Evolutionary conservation across 495 filamentous ascomycete species (phyloP), one percentile per base, ranked within the genome.

Genomic region (Lentithecium fluviatile): DNA sequence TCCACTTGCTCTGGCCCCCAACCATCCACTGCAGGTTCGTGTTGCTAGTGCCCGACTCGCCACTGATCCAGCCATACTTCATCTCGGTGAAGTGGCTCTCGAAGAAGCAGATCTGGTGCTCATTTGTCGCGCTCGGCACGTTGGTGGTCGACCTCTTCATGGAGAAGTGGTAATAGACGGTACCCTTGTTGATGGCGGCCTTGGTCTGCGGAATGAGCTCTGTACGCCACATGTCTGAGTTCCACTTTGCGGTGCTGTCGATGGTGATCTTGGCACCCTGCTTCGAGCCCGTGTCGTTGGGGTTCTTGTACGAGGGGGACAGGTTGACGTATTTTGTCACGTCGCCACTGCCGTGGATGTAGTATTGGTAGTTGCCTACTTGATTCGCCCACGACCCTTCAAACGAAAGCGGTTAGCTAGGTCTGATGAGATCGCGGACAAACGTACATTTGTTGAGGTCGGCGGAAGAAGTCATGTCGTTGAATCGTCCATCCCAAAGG

Each of bases 91-190:
- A 89, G 75, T 89, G 85, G 70, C 78, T 83, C 76, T 89, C 80
- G 67, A 90, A 89, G 77, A 90, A 90, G 66, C 79, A 82, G 58
- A 90, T 85, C 73, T 90, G 87, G 70, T 89, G 87, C 76, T 90
- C 87, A 52, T 84, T 79, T 4, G 75, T 77, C 1, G 78, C 75
- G 26, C 76, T 79, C 0, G 87, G 87, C 0, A 83, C 71, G 71
- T 88, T 88, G 32, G 75, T 77, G 48, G 76, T 74, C 11, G 70
- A 77, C 51, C 80, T 79, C 78, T 81, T 82, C 53, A 90, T 76
- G 12, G 78, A 82, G 72, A 90, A 90, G 70, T 90, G 87, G 71
- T 89, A 90, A 71, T 76, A 87, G 24, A 87, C 74, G 49, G 78
- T 81, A 25, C 87, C 85, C 20, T 73, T 66, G 43, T 82, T 84